Conservation (phyloP, 208 protist species). For the Tritrichomonas musculus region DNA sequence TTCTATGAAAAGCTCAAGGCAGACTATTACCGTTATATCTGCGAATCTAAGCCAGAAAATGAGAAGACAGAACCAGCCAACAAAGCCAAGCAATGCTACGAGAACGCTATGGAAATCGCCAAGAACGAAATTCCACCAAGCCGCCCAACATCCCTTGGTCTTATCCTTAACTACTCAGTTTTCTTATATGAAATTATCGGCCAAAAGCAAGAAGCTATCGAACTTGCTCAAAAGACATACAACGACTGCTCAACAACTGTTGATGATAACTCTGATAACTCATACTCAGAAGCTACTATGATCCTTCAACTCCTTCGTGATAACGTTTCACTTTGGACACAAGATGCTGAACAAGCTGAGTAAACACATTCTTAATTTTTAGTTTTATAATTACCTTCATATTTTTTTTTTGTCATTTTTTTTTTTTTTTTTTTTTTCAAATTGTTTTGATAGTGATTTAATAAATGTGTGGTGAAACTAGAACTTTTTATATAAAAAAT, state of each 20-base stretch:
- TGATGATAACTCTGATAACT: conserved; percentile 35
- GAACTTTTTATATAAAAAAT: too few species aligned
- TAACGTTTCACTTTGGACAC: conserved; percentile 72
- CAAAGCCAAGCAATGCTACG: conserved; percentile 60
- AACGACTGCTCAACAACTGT: not conserved
- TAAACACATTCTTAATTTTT: too few species aligned
- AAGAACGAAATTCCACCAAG: conserved; percentile 60
- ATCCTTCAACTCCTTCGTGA: conserved; percentile 75
- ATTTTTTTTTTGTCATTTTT: too few species aligned
- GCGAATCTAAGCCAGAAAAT: conserved; percentile 60
- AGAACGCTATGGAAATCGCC: conserved; percentile 58
- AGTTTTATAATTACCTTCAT: too few species aligned
- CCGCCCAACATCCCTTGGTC: conserved; percentile 68
- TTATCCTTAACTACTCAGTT: conserved; percentile 75
- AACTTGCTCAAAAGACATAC: conserved; percentile 70
- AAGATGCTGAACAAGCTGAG: conserved; percentile 37
- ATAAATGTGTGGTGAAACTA: too few species aligned
- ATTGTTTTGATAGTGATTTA: too few species aligned
- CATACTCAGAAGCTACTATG: conserved; percentile 67
- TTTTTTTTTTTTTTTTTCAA: too few species aligned
- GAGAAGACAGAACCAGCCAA: conserved; percentile 49
- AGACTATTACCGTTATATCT: conserved; percentile 72
- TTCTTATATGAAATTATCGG: conserved; percentile 75
- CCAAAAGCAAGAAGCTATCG: conserved; percentile 56
- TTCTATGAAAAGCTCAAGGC: conserved; percentile 74